These are phyloP conservation scores for Brassica hybrid DNA, from an alignment of 441 rosid species.

Conservation along the genomic window DNA sequence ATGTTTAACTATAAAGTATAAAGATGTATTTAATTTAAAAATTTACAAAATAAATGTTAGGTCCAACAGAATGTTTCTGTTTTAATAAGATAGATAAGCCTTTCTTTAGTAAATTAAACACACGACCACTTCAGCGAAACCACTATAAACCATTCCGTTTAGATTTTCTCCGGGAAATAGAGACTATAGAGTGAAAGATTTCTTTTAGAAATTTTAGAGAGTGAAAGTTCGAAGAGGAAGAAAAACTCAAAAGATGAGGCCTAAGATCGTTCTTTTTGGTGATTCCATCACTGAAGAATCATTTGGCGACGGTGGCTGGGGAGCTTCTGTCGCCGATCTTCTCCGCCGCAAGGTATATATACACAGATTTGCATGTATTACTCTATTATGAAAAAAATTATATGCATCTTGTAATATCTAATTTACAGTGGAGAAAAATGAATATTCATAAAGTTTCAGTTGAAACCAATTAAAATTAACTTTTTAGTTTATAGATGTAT, in stretches of 20 bases:
- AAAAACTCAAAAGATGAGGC: conserved; percentile 47
- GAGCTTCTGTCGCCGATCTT: conserved; percentile 61
- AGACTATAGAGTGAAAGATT: background rate
- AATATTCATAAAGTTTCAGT: background rate
- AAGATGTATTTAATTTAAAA: no score
- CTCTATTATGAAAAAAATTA: background rate
- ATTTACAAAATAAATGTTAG: no score
- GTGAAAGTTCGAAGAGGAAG: background rate
- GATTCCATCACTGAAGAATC: conserved; percentile 74
- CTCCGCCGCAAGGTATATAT: conserved; percentile 58
- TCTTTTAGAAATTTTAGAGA: background rate
- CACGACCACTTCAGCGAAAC: conserved; percentile 5
- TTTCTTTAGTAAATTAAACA: background rate
- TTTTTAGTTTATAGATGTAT: background rate
- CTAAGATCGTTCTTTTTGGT: conserved; percentile 61
- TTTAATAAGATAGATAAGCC: no score
- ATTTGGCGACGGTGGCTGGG: conserved; percentile 61
- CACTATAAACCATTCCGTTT: background rate
- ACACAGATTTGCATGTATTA: background rate
- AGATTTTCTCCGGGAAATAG: conserved; percentile 6
- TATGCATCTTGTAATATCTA: background rate
- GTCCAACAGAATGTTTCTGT: no score
- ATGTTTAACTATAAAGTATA: no score
- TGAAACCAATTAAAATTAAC: background rate
- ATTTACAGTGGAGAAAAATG: background rate